A percentile compares a stretch with the other conserved stretches of the same genome.
These are phyloP conservation scores for Fraxinus platypoda DNA, from an alignment of 305 asterid genomes.

Conservation along the genomic window DNA sequence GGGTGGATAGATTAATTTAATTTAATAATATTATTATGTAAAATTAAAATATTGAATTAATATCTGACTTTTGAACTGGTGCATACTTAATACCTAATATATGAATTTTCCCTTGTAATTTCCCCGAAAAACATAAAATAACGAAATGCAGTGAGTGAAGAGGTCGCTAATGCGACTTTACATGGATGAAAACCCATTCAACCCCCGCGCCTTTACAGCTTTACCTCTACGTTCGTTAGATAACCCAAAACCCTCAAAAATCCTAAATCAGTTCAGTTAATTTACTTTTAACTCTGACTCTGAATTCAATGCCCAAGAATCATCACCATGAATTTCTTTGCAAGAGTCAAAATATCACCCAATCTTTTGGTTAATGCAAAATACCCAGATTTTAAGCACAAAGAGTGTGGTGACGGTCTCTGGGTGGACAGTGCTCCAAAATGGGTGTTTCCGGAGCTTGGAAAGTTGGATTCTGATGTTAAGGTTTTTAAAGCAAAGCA, in stretches of 20 bases:
- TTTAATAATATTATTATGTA: too few species aligned
- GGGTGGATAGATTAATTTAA: too few species aligned
- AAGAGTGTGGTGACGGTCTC: slow-evolving; percentile 39
- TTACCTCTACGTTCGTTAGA: neutral
- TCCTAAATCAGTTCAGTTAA: neutral
- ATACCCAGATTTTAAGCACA: slow-evolving; percentile 76
- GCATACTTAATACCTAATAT: too few species aligned
- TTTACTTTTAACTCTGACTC: neutral
- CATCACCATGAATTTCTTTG: slow-evolving; percentile 51
- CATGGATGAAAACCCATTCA: neutral
- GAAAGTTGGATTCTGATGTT: slow-evolving; percentile 45
- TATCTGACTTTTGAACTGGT: too few species aligned
- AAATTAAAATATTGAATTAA: too few species aligned
- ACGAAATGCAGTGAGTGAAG: neutral
- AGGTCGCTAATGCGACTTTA: neutral
- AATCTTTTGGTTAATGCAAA: slow-evolving; percentile 40
- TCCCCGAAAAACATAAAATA: too few species aligned
- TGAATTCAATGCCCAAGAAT: neutral
- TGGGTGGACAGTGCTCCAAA: slow-evolving; percentile 61
- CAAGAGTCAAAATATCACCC: slow-evolving; percentile 33
- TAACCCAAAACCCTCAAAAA: neutral
- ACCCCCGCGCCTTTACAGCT: neutral
- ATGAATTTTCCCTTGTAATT: too few species aligned
- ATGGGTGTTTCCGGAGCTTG: slow-evolving; percentile 53
- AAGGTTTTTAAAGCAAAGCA: slow-evolving; percentile 21